Percentiles rank a stretch among this genome's conserved stretches.
Conservation (phyloP, 164 flowering plant species). For the Brasenia schreberi region DNA sequence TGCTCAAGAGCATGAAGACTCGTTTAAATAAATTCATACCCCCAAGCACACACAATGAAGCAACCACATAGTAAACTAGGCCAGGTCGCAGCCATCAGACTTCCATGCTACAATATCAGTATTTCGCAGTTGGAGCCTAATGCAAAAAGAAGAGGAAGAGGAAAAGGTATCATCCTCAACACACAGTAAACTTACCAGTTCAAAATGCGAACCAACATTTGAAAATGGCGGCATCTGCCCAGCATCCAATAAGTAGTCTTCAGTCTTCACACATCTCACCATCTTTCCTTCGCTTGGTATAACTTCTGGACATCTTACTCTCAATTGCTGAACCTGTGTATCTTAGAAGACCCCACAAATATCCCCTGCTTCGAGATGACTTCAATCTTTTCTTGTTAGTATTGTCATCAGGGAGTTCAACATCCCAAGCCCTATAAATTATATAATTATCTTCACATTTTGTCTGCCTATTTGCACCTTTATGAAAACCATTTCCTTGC, state of each 20-base stretch:
- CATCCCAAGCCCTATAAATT: slow-evolving; percentile 12
- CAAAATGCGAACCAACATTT: slow-evolving; percentile 9
- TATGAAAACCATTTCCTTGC: background rate
- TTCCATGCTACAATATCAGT: too few species aligned
- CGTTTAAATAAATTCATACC: too few species aligned
- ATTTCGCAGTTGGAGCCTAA: too few species aligned
- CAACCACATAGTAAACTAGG: too few species aligned
- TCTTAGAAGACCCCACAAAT: slow-evolving; percentile 13
- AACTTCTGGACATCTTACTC: slow-evolving; percentile 14
- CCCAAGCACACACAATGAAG: too few species aligned
- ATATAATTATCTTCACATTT: slow-evolving; percentile 5
- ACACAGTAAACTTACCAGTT: slow-evolving; percentile 14
- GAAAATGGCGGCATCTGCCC: slow-evolving; percentile 21
- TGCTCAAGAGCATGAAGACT: too few species aligned
- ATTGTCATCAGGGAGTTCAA: slow-evolving; percentile 16
- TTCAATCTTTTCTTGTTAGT: slow-evolving; percentile 16
- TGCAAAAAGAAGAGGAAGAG: too few species aligned
- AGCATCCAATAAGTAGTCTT: slow-evolving; percentile 4
- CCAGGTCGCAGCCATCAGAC: too few species aligned
- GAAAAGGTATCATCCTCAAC: too few species aligned
- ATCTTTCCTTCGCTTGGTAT: slow-evolving; percentile 34
- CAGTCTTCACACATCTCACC: slow-evolving; percentile 21
- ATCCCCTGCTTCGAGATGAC: slow-evolving; percentile 11
- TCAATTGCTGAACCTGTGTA: slow-evolving; percentile 18
- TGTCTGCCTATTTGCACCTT: slow-evolving; percentile 10